phyloP scores from a whole-genome alignment of 345 rosid species.

The Salix purpurea region DNA sequence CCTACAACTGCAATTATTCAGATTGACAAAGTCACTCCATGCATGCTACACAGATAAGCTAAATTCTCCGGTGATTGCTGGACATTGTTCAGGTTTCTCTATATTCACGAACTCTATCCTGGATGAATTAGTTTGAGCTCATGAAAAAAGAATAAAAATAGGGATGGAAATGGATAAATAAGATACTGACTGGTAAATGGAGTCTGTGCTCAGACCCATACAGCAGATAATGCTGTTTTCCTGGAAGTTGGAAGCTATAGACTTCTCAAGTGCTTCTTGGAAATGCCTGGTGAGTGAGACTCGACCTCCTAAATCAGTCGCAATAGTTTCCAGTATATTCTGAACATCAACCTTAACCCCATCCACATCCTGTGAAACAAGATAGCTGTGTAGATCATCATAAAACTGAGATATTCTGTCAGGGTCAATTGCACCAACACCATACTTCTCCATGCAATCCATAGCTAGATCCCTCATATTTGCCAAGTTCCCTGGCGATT shows the following conservation, averaged over 20 bases:
- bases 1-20: too few relatives aligned
- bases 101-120: background rate
- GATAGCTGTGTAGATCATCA: conserved; percentile 48
- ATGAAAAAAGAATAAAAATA: background rate
- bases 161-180: background rate
- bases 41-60: background rate
- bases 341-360: conserved; percentile 65
- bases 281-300: conserved; percentile 43
- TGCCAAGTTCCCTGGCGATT: conserved; percentile 44
- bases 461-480: conserved; percentile 42
- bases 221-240: conserved; percentile 60
- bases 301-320: conserved; percentile 40
- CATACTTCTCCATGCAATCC: conserved; percentile 50
- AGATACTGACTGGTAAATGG: conserved; percentile 42
- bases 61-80: background rate
- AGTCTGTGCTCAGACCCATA: conserved; percentile 53
- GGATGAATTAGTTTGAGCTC: background rate
- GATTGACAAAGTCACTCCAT: background rate
- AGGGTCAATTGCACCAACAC: conserved; percentile 46
- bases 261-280: conserved; percentile 49
- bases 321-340: conserved; percentile 47
- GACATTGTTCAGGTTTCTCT: background rate
- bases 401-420: conserved; percentile 41
- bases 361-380: conserved; percentile 46
- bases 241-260: conserved; percentile 39